Conservation (phyloP, 1,284 basidiomycete species). For the Apiotrichum laibachii region DNA sequence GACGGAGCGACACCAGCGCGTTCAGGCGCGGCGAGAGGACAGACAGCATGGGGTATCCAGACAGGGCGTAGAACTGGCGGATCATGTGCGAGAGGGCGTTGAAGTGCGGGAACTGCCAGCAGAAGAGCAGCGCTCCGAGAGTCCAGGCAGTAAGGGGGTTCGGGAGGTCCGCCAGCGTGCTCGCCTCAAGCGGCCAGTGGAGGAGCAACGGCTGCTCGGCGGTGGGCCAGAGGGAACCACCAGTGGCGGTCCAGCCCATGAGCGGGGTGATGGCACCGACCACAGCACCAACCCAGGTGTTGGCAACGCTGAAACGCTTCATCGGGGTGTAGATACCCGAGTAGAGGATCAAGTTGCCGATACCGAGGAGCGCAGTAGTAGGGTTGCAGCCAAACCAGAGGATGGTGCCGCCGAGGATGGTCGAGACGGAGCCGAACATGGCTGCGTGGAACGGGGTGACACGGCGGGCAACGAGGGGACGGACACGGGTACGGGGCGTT, state of each 20-base stretch:
- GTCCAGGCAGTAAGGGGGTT: slow-evolving; percentile 74
- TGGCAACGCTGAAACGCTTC: slow-evolving; percentile 83
- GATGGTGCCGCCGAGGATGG: slow-evolving; percentile 70
- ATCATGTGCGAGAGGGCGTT: slow-evolving; percentile 88
- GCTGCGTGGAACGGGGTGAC: slow-evolving; percentile 82
- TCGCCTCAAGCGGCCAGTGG: slow-evolving; percentile 32
- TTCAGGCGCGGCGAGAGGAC: slow-evolving; percentile 78
- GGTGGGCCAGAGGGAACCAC: slow-evolving; percentile 71
- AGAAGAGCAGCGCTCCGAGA: slow-evolving; percentile 79
- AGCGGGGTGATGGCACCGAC: slow-evolving; percentile 91
- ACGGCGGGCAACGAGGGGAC: slow-evolving; percentile 82
- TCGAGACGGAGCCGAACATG: slow-evolving; percentile 71
- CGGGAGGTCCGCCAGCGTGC: slow-evolving; percentile 26
- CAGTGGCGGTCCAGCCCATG: slow-evolving; percentile 98
- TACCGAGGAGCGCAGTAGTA: slow-evolving; percentile 77
- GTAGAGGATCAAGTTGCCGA: slow-evolving; percentile 84
- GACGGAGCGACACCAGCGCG: slow-evolving; percentile 78
- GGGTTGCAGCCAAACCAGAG: slow-evolving; percentile 86
- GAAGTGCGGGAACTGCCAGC: slow-evolving; percentile 99
- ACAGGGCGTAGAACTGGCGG: slow-evolving; percentile 84
- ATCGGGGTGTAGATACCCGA: slow-evolving; percentile 89
- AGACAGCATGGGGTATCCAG: slow-evolving; percentile 91
- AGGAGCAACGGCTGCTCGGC: slow-evolving; percentile 57
- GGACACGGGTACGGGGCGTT: slow-evolving; percentile 83
- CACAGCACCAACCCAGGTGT: slow-evolving; percentile 93